These are phyloP conservation scores for Colletotrichum paranaense DNA, from an alignment of 2,329 filamentous ascomycete species.

Conservation along the genomic window DNA sequence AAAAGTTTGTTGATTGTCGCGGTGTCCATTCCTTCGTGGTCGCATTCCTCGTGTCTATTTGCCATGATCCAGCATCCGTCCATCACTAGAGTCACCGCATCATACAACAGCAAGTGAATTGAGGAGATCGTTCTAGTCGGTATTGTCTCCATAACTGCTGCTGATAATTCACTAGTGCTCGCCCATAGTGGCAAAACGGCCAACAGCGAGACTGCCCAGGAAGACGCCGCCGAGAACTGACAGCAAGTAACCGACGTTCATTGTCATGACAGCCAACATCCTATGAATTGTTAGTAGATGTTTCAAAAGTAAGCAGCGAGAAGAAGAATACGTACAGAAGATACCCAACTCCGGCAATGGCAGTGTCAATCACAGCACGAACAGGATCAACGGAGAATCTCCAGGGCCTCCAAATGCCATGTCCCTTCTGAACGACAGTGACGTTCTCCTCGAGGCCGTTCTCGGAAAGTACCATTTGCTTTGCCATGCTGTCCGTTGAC, in stretches of 20 bases:
- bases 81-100: not conserved
- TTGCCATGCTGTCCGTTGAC: constrained; percentile 69
- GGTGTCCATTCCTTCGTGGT: constrained; percentile 8
- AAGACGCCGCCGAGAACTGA: constrained; percentile 85
- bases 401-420: constrained; percentile 73
- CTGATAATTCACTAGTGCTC: constrained; percentile 56
- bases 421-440: constrained; percentile 73
- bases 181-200: constrained; percentile 69
- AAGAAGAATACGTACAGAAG: constrained; percentile 75
- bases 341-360: constrained; percentile 83
- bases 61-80: not conserved
- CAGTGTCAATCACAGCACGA: constrained; percentile 75
- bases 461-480: constrained; percentile 74
- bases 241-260: constrained; percentile 87
- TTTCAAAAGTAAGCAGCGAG: not conserved
- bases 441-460: constrained; percentile 87
- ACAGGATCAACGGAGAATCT: constrained; percentile 83
- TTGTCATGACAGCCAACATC: constrained; percentile 93
- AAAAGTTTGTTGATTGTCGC: not conserved
- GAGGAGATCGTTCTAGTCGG: not conserved
- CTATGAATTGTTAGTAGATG: constrained; percentile 54
- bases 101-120: not conserved
- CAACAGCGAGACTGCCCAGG: constrained; percentile 84
- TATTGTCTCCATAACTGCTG: not conserved
- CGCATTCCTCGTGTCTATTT: not conserved